phyloP scores from a whole-genome alignment of 306 rosid species.

The Acacia acuminata region DNA sequence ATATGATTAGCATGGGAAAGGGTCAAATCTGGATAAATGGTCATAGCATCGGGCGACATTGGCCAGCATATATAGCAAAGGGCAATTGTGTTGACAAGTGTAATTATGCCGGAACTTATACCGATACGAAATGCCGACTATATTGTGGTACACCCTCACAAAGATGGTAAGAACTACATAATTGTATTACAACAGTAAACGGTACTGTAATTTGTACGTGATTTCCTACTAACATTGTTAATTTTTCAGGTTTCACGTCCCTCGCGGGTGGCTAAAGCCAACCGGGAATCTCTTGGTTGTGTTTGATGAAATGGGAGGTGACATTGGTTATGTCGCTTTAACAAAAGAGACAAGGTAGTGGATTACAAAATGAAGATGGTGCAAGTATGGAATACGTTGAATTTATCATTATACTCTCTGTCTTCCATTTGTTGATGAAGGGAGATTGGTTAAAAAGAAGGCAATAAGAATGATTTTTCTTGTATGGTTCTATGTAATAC shows the following conservation, averaged over 20 bases:
- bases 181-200: background rate
- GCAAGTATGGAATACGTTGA: constrained; percentile 22
- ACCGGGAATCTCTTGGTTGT: constrained; percentile 74
- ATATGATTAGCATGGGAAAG: constrained; percentile 80
- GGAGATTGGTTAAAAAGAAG: background rate
- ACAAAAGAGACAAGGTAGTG: constrained; percentile 52
- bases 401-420: constrained; percentile 14
- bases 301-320: constrained; percentile 95
- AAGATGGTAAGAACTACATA: constrained; percentile 60
- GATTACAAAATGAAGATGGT: constrained; percentile 38
- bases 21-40: constrained; percentile 93
- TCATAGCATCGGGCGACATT: constrained; percentile 79
- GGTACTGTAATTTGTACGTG: background rate
- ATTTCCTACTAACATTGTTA: background rate
- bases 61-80: constrained; percentile 62
- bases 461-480: background rate
- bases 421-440: background rate
- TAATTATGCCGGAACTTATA: constrained; percentile 62
- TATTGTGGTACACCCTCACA: constrained; percentile 79
- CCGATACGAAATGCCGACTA: constrained; percentile 59
- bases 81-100: constrained; percentile 60
- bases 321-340: constrained; percentile 65
- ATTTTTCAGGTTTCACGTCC: constrained; percentile 85
- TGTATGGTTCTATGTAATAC: constrained; percentile 26
- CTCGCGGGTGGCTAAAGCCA: constrained; percentile 81